These are phyloP conservation scores for Coemansia nantahalensis DNA, from an alignment of 192 early-diverging fungal genomes.

Conservation along the genomic window DNA sequence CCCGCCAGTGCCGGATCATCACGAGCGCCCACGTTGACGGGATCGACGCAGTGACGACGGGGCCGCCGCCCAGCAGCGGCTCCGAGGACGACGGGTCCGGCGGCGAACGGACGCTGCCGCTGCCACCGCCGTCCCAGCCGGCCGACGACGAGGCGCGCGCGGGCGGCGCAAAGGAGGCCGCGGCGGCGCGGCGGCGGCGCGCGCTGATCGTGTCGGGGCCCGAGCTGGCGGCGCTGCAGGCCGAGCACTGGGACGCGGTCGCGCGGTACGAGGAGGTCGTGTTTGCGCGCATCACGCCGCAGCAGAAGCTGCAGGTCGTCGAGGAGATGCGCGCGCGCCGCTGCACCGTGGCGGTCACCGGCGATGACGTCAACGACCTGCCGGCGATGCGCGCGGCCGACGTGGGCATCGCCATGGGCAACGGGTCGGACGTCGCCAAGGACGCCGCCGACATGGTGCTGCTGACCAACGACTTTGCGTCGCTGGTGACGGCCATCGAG, in stretches of 20 bases:
- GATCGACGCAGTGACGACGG: conserved; percentile 30
- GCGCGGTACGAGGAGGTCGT: conserved; percentile 70
- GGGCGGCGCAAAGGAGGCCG: too few species aligned
- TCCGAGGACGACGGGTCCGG: too few species aligned
- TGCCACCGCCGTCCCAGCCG: too few species aligned
- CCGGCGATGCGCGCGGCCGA: conserved; percentile 90
- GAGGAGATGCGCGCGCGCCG: conserved; percentile 68
- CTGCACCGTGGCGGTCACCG: conserved; percentile 79
- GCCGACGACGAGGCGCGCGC: background rate
- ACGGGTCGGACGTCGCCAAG: conserved; percentile 76
- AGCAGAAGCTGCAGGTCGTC: conserved; percentile 84
- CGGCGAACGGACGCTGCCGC: too few species aligned
- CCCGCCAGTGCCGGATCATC: conserved; percentile 74
- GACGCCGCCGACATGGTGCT: conserved; percentile 67
- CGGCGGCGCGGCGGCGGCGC: too few species aligned
- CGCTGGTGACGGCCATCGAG: conserved; percentile 70
- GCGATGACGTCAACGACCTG: conserved; percentile 91
- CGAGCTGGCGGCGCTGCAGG: conserved; percentile 60
- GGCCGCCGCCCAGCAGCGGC: too few species aligned
- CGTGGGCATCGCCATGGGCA: conserved; percentile 85
- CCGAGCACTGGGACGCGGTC: conserved; percentile 68
- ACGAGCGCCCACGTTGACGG: conserved; percentile 30
- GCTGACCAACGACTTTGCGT: conserved; percentile 65
- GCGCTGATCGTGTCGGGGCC: conserved; percentile 66
- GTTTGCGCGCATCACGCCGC: conserved; percentile 87